These are phyloP conservation scores for Canavalia ensiformis DNA, from an alignment of 306 rosid genomes.

Conservation along the genomic window DNA sequence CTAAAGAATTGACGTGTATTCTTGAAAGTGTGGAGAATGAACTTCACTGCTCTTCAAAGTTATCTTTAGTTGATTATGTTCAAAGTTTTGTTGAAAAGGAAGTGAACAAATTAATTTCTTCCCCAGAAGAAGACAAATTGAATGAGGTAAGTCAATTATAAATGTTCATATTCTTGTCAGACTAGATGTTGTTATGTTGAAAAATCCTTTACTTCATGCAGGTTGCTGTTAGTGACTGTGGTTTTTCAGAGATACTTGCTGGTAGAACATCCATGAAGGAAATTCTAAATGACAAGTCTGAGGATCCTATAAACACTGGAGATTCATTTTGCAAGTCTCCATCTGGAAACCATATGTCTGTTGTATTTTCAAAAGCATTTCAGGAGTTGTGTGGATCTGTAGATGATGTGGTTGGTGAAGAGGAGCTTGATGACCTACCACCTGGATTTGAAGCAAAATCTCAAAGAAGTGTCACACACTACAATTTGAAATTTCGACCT, in stretches of 20 bases:
- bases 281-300: constrained; percentile 45
- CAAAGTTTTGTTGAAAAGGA: constrained; percentile 64
- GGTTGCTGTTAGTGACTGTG: constrained; percentile 54
- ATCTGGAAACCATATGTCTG: constrained; percentile 56
- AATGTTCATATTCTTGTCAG: constrained; percentile 26
- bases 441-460: constrained; percentile 70
- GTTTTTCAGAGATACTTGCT: constrained; percentile 46
- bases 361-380: constrained; percentile 66
- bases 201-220: constrained; percentile 57
- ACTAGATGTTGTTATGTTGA: constrained; percentile 33
- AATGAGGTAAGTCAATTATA: constrained; percentile 59
- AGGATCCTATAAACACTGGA: constrained; percentile 40
- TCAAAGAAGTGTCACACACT: constrained; percentile 42
- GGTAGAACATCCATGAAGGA: constrained; percentile 46
- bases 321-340: constrained; percentile 47
- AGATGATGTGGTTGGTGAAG: constrained; percentile 52
- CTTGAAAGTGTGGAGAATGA: constrained; percentile 70
- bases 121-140: constrained; percentile 46
- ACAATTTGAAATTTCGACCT: constrained; percentile 62
- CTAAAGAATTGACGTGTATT: constrained; percentile 59
- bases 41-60: constrained; percentile 74
- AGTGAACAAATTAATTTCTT: constrained; percentile 55
- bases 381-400: constrained; percentile 58
- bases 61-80: constrained; percentile 61
- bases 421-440: constrained; percentile 64